These are phyloP conservation scores for Cladosporium velox DNA, from an alignment of 2,329 filamentous ascomycete species.

Conservation along the genomic window DNA sequence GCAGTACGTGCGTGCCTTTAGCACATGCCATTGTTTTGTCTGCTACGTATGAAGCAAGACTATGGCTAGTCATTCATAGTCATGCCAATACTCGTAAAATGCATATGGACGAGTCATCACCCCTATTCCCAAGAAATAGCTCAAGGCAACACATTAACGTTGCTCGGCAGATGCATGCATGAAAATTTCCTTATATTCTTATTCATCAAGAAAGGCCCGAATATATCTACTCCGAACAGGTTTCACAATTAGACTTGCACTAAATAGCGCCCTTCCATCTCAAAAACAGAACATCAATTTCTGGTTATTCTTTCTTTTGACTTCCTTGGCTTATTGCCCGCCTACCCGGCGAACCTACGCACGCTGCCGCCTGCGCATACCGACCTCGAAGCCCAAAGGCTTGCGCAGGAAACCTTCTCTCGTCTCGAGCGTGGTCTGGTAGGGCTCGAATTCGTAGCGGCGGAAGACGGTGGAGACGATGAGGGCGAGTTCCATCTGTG, in stretches of 20 bases:
- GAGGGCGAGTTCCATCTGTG: slow-evolving; percentile 43
- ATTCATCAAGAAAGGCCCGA: neutral
- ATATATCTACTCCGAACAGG: neutral
- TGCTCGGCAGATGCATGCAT: neutral
- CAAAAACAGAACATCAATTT: no score
- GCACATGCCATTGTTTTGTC: neutral
- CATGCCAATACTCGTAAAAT: neutral
- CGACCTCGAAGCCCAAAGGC: slow-evolving; percentile 26
- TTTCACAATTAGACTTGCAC: neutral
- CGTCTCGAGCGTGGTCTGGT: slow-evolving; percentile 38
- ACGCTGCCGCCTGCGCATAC: slow-evolving; percentile 19
- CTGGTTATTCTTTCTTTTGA: neutral
- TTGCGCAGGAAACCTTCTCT: slow-evolving; percentile 40
- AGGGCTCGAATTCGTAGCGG: slow-evolving; percentile 39
- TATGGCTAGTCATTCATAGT: neutral
- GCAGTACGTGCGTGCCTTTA: neutral
- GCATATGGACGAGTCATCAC: neutral
- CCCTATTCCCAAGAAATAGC: neutral
- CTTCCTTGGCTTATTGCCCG: neutral
- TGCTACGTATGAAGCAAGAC: neutral
- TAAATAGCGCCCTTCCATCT: neutral
- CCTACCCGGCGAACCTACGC: neutral
- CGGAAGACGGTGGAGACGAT: slow-evolving; percentile 42
- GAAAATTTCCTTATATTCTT: neutral
- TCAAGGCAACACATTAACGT: neutral